phyloP scores from a whole-genome alignment of 1,284 basidiomycete species.

The Fomitopsis betulina region DNA sequence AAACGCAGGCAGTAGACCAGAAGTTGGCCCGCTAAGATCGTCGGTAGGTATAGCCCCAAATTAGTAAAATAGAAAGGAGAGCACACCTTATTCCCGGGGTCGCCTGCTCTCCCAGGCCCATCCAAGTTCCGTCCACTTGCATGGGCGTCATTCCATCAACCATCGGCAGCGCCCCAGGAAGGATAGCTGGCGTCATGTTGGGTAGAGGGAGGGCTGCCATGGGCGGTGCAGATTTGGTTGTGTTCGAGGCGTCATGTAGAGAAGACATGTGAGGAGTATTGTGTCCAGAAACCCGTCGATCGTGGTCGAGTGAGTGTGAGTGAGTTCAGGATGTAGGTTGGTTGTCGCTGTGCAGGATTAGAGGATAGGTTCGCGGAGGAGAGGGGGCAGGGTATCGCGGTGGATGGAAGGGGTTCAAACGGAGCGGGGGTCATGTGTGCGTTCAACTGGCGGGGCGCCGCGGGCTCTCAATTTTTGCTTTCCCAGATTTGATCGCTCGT shows the following conservation, averaged over 20 bases:
- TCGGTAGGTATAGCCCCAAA: background rate
- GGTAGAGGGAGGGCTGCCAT: background rate
- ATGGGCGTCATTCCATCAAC: background rate
- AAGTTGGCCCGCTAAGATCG: background rate
- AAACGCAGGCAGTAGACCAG: constrained; percentile 17
- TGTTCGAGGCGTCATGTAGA: background rate
- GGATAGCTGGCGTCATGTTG: background rate
- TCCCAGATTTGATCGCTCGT: background rate
- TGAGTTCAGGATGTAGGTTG: background rate
- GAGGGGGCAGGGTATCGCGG: background rate
- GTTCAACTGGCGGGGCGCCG: background rate
- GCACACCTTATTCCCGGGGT: constrained; percentile 7
- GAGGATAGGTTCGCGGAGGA: background rate
- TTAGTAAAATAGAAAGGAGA: background rate
- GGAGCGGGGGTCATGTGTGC: constrained; percentile 15
- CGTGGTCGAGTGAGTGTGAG: background rate
- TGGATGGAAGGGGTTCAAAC: constrained; percentile 13
- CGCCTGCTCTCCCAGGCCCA: background rate
- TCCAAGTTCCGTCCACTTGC: constrained; percentile 2
- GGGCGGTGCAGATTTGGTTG: background rate
- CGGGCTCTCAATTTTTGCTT: background rate
- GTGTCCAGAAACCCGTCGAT: background rate
- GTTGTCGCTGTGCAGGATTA: background rate
- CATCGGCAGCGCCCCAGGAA: background rate
- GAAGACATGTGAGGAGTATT: constrained; percentile 1